These are phyloP conservation scores for Stagonosporopsis cucurbitacearum DNA, from an alignment of 2,329 filamentous ascomycete species.

Conservation along the genomic window DNA sequence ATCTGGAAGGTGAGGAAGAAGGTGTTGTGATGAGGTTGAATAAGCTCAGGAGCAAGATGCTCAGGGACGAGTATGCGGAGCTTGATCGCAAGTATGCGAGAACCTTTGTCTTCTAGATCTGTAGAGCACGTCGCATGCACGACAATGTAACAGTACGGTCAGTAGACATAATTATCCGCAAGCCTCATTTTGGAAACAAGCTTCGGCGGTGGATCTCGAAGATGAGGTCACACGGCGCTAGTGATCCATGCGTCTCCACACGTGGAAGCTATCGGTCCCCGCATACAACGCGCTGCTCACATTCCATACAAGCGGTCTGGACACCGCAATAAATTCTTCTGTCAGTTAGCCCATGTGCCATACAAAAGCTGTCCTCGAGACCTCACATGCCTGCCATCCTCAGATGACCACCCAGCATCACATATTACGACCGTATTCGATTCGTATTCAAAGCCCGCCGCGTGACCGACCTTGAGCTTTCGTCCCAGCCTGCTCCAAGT, in stretches of 20 bases:
- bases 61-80: constrained; percentile 45
- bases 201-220: constrained; percentile 12
- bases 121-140: background rate
- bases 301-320: constrained; percentile 5
- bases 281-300: constrained; percentile 13
- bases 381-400: constrained; percentile 1
- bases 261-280: constrained; percentile 19
- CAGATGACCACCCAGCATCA: constrained; percentile 9
- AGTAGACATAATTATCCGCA: background rate
- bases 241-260: constrained; percentile 16
- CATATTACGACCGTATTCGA: constrained; percentile 22
- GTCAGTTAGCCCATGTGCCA: background rate
- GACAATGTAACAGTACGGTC: background rate
- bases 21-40: constrained; percentile 43
- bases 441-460: constrained; percentile 15
- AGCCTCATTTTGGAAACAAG: background rate
- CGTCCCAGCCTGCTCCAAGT: background rate
- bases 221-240: constrained; percentile 15
- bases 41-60: constrained; percentile 43
- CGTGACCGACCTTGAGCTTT: constrained; percentile 10
- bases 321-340: background rate
- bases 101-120: constrained; percentile 44
- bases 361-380: background rate
- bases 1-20: constrained; percentile 45
- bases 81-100: constrained; percentile 45